Base-by-base conservation (phyloP, 192 early-diverging fungal genomes). In the Thamnidium elegans region DNA sequence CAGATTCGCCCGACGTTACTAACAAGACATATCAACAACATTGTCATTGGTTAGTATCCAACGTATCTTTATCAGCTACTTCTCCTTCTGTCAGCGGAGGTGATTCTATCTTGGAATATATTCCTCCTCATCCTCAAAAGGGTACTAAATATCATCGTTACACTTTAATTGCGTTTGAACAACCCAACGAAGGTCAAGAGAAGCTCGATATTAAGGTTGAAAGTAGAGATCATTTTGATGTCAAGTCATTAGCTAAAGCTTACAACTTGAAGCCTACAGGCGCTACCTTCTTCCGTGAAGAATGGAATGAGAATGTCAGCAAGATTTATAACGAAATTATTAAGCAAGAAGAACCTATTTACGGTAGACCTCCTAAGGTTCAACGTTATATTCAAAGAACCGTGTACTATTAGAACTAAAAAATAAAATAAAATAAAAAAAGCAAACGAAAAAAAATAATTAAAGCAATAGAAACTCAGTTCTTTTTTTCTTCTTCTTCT, bases 71-170 rank as follows among this genome's bases (percentile, higher is more conserved):
- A 50, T 86, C 81, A 32, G 82, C 82, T 55, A 79, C 77, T 44
- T 70, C 83, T 69, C 55, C 68, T 20, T 62, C 55, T 32, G 79
- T 80, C 0, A 73, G 74, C 2, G 74, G 61, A n/a, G 73, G 76
- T 13, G 73, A 82, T 19, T 67, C 60, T 34, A 53, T 84, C 20
- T 65, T 90, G 34, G 67, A 79, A 1, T 92, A 90, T 65, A 58
- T 87, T 9, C 86, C 90, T 48, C 90, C 90, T 60, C 90, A 92
- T 65, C 90, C 90, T 17, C 86, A 87, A 32, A 84, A 84, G 56
- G 90, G 90, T 30, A 87, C 89, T 34, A 85, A 85, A 58, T 81
- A 78, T 60, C 90, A 92, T 59, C 85, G 90, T 50, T 92, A 92
- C 62, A 88, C 85, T 15, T 50, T 89, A 11, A 71, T 85, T 44